Evolutionary conservation across 768 basidiomycete genomes (phyloP), one percentile per base, ranked within the genome.

Genomic region (Udeniomyces megalosporus): DNA sequence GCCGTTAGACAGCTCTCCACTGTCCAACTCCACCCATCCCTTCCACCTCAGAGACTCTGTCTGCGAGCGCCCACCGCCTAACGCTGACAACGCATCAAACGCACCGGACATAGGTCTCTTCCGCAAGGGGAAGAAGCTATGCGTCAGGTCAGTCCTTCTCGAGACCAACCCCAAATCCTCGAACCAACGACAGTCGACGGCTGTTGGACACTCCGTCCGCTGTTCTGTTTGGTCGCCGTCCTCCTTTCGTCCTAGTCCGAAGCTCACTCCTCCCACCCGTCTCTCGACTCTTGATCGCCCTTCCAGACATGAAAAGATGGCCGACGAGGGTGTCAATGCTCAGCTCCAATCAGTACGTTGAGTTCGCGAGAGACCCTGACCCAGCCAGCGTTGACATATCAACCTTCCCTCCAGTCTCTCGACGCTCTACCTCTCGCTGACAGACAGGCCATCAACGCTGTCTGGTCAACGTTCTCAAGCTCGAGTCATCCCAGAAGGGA

Each of bases 391-490:
- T n/a, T n/a, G n/a, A n/a, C n/a, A n/a, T 8, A 17, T 42, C 38
- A 28, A n/a, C 12, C 20, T 31, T 32, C 28, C 31, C 29, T 31
- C 15, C 20, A 97, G 93, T 85, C 89, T 6, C 79, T 99, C 53
- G 92, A 99, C 71, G 83, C 83, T 4, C 80, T 99, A 26, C 84
- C 90, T 12, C 75, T 90, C 20, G 78, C 82, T 60, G 93, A 97
- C 66, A 81, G 93, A 47, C 82, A 88, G 71, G 82, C 84, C 32
- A 84, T 96, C 72, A 96, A 84, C 69, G 80, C 85, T 4, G 82
- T 97, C 68, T 99, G 95, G 95, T 86, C 91, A 67, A 89, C 83
- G 69, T 99, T 99, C 75, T 93, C 90, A 22, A 87, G 88, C 0
- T 93, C 93, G 1, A 84, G 90, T 0, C 90, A 96, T 69, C 82